phyloP scores from a whole-genome alignment of 1,284 basidiomycete species.

The Rhodofomes roseus region DNA sequence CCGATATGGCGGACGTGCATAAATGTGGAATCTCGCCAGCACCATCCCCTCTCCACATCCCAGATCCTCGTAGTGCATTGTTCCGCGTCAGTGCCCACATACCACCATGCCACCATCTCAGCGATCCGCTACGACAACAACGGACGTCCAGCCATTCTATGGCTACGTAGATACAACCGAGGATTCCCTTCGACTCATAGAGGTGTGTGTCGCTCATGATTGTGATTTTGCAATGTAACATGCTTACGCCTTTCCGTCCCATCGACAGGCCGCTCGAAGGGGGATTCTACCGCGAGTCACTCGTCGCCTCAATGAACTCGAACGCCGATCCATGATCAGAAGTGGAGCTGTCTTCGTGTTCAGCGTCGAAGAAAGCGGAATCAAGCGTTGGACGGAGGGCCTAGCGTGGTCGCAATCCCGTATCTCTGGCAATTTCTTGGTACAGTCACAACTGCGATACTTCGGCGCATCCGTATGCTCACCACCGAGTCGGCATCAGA shows the following conservation, averaged over 20 bases:
- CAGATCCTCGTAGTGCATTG: not conserved
- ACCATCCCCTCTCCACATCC: slow-evolving; percentile 5
- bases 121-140: not conserved
- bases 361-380: slow-evolving; percentile 77
- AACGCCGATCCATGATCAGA: slow-evolving; percentile 68
- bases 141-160: slow-evolving; percentile 46
- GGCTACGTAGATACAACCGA: slow-evolving; percentile 75
- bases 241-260: not conserved
- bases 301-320: slow-evolving; percentile 73
- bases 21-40: slow-evolving; percentile 5
- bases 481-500: slow-evolving; percentile 34
- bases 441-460: slow-evolving; percentile 32
- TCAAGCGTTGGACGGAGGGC: slow-evolving; percentile 85
- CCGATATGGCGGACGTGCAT: not conserved
- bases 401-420: slow-evolving; percentile 79
- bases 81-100: not conserved
- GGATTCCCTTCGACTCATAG: slow-evolving; percentile 73
- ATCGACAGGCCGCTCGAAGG: slow-evolving; percentile 60
- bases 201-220: slow-evolving; percentile 13
- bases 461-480: not conserved
- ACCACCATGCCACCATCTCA: slow-evolving; percentile 1
- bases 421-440: slow-evolving; percentile 79
- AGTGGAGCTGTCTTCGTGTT: slow-evolving; percentile 84
- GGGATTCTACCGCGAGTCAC: slow-evolving; percentile 74
- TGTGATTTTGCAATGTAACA: not conserved